Evolutionary conservation across 192 early-diverging fungal species (phyloP).

Genomic region (Backusella morwellensis): DNA sequence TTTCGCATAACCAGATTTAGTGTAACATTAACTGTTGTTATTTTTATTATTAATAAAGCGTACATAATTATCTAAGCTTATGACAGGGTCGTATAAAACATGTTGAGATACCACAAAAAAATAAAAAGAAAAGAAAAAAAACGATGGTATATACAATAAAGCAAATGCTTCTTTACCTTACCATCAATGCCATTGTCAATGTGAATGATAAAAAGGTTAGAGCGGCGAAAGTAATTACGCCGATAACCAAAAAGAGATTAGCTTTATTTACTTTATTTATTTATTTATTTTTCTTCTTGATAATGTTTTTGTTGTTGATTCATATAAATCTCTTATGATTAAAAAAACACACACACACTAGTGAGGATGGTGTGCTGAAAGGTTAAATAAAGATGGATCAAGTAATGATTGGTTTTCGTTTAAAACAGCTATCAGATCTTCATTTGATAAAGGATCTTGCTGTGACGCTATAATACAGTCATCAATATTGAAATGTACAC

Average conservation of each 20-base stretch:
- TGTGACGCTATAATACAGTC: constrained; percentile 5
- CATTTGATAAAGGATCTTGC: constrained; percentile 1
- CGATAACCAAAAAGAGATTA: neutral
- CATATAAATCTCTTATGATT: too few relatives aligned
- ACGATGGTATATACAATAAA: too few relatives aligned
- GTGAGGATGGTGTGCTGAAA: neutral
- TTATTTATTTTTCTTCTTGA: too few relatives aligned
- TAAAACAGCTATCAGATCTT: neutral
- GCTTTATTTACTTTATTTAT: neutral
- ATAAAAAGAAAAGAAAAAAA: too few relatives aligned
- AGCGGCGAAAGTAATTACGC: constrained; percentile 1
- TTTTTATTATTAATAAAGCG: too few relatives aligned
- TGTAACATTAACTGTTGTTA: too few relatives aligned
- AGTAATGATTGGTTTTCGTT: neutral
- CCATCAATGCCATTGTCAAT: neutral
- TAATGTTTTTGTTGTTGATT: too few relatives aligned
- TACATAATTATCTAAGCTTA: too few relatives aligned
- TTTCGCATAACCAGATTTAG: too few relatives aligned
- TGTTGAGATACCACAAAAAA: too few relatives aligned
- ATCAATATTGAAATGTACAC: neutral
- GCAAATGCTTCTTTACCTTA: neutral
- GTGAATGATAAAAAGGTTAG: neutral
- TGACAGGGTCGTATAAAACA: too few relatives aligned
- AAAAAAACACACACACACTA: neutral
- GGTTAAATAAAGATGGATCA: neutral